Conservation (phyloP, 2,329 filamentous ascomycete species). For the Ascocoryne sarcoides region DNA sequence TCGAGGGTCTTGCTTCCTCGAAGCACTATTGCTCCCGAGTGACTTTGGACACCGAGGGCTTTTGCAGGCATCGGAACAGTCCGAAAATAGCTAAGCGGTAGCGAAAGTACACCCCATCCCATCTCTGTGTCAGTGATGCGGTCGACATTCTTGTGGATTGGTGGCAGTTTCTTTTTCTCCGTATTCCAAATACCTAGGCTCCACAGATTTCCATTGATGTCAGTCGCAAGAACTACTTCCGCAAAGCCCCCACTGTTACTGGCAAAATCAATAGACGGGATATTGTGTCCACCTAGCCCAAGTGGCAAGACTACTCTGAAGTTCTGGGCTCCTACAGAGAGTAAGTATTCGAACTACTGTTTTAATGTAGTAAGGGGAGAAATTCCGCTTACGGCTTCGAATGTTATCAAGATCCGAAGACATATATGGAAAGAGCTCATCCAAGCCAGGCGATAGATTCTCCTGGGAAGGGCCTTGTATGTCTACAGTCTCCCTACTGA, state of each 20-base stretch:
- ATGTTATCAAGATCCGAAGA: background rate
- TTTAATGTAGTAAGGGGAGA: background rate
- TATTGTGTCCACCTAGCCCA: slow-evolving; percentile 15
- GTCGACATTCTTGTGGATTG: background rate
- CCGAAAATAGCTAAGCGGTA: slow-evolving; percentile 3
- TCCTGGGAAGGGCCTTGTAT: background rate
- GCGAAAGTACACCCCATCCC: background rate
- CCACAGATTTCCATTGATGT: slow-evolving; percentile 19
- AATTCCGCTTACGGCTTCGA: background rate
- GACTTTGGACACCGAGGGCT: slow-evolving; percentile 4
- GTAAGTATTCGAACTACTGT: background rate
- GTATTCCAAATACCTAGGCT: background rate
- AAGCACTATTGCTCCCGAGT: background rate
- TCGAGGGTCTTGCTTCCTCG: no score
- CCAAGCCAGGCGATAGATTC: background rate
- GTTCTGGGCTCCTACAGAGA: slow-evolving; percentile 1
- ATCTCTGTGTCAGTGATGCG: background rate
- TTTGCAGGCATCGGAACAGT: slow-evolving; percentile 5
- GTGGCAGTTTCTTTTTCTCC: background rate
- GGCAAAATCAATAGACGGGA: slow-evolving; percentile 25
- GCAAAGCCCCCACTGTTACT: slow-evolving; percentile 16
- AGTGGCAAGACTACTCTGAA: slow-evolving; percentile 10
- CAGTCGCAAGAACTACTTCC: slow-evolving; percentile 18
- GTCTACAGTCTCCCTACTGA: background rate
- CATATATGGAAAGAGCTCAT: background rate